phyloP scores from a whole-genome alignment of 176 grass and related monocot genomes.

The Rhynchospora tenuis region DNA sequence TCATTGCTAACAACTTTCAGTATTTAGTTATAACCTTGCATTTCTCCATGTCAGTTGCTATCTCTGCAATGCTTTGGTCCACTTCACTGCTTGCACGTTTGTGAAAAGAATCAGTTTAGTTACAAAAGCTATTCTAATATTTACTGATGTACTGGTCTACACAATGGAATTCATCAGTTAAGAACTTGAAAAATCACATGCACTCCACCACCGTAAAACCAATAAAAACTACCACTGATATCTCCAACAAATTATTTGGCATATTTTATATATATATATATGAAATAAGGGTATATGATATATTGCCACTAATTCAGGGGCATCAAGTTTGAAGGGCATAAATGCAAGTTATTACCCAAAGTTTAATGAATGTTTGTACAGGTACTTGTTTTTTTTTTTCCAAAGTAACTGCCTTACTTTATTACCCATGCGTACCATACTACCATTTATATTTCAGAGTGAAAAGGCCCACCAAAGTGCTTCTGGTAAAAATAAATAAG shows the following conservation, averaged over 20 bases:
- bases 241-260: not conserved
- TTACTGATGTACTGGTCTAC: not conserved
- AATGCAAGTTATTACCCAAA: too few species aligned
- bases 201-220: not conserved
- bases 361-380: too few species aligned
- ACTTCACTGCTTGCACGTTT: slow-evolving; percentile 52
- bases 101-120: not conserved
- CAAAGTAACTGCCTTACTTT: too few species aligned
- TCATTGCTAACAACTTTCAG: not conserved
- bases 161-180: not conserved
- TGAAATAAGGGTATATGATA: too few species aligned
- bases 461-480: too few species aligned
- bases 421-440: too few species aligned
- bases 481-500: too few species aligned
- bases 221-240: not conserved
- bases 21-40: slow-evolving; percentile 29
- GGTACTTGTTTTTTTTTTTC: too few species aligned
- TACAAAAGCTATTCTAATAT: not conserved
- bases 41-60: slow-evolving; percentile 71
- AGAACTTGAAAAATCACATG: not conserved
- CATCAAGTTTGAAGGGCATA: too few species aligned
- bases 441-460: too few species aligned
- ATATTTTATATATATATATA: too few species aligned
- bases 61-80: slow-evolving; percentile 58
- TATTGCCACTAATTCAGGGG: too few species aligned